Conservation (phyloP, 1,284 basidiomycete genomes). For the Ceratobasidium sp. region DNA sequence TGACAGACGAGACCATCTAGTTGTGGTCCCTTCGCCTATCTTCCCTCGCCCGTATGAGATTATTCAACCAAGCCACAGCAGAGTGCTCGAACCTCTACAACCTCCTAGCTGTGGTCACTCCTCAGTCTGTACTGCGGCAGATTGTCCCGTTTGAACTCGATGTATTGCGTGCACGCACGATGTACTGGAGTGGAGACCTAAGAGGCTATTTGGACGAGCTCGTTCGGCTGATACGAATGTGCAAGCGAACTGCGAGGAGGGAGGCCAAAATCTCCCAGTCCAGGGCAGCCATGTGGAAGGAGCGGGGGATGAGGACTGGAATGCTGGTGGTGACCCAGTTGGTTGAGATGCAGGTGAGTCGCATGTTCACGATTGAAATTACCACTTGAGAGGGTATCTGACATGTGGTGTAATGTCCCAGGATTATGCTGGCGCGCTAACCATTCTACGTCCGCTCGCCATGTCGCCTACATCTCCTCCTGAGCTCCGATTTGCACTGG, state of each 20-base stretch:
- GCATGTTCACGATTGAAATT: neutral
- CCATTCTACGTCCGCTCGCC: conserved; percentile 68
- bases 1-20: conserved; percentile 53
- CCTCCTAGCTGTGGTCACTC: conserved; percentile 66
- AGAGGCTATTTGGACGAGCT: conserved; percentile 79
- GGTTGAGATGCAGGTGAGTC: conserved; percentile 71
- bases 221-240: conserved; percentile 76
- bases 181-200: conserved; percentile 76
- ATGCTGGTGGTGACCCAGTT: conserved; percentile 76
- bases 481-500: conserved; percentile 68
- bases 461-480: conserved; percentile 54
- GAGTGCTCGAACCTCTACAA: conserved; percentile 80
- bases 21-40: conserved; percentile 83
- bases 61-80: conserved; percentile 79
- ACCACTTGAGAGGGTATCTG: neutral
- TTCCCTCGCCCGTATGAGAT: conserved; percentile 73
- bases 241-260: conserved; percentile 64
- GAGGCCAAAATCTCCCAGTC: conserved; percentile 46
- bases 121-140: conserved; percentile 45
- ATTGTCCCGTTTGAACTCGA: conserved; percentile 77
- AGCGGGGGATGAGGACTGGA: conserved; percentile 70
- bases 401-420: conserved; percentile 45
- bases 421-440: conserved; percentile 72
- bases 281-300: conserved; percentile 75
- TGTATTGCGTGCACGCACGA: conserved; percentile 70